These are phyloP conservation scores for Firmiana major DNA, from an alignment of 345 rosid genomes.

Conservation along the genomic window DNA sequence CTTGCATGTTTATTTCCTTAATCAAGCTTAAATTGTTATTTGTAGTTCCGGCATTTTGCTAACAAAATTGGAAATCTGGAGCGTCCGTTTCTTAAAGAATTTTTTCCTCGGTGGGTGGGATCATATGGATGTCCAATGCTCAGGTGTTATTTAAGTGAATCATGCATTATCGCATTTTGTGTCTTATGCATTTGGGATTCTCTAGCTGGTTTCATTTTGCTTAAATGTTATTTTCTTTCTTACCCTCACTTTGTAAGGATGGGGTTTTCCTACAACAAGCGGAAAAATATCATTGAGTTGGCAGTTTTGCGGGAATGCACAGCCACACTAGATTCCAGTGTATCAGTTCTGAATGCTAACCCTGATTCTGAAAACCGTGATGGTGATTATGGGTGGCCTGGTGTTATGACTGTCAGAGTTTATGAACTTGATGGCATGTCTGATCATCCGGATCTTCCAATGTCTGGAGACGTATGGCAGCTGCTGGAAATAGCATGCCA, in stretches of 20 bases:
- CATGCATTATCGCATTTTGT: neutral
- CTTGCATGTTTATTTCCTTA: neutral
- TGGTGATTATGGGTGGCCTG: conserved; percentile 94
- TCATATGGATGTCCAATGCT: conserved; percentile 87
- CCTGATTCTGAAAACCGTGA: conserved; percentile 80
- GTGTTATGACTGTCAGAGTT: conserved; percentile 94
- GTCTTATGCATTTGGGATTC: conserved; percentile 11
- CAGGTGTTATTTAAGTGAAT: conserved; percentile 45
- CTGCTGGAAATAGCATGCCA: conserved; percentile 95
- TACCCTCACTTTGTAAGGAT: conserved; percentile 47
- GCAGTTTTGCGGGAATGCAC: conserved; percentile 92
- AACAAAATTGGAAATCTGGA: conserved; percentile 92
- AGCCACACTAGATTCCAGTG: conserved; percentile 56
- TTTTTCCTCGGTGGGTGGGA: conserved; percentile 91
- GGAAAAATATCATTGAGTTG: conserved; percentile 87
- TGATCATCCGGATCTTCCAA: conserved; percentile 87
- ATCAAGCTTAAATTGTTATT: conserved; percentile 20
- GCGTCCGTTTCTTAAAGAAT: conserved; percentile 93
- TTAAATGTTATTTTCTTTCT: conserved; percentile 3
- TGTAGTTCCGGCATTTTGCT: conserved; percentile 92
- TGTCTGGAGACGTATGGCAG: conserved; percentile 97
- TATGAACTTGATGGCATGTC: conserved; percentile 95
- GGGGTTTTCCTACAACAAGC: conserved; percentile 94
- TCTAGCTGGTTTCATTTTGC: conserved; percentile 10
- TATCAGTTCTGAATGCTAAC: conserved; percentile 45